Evolutionary conservation across 2,329 filamentous ascomycete species (phyloP).

Genomic region (Paracoccidioides lutzii): DNA sequence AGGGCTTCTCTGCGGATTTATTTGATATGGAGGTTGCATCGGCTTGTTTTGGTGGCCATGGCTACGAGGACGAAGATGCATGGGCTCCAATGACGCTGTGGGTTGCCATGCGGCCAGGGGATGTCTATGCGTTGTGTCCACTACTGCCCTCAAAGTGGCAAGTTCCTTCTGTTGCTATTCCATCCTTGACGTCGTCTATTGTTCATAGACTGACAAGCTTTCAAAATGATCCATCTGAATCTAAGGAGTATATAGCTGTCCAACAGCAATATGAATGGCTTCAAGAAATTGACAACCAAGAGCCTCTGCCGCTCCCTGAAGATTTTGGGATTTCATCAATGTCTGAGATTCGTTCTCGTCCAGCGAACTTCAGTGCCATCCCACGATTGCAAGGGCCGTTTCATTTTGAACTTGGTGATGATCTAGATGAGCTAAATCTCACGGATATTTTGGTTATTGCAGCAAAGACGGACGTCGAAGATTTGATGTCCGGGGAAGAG

Average conservation of each 20-base stretch:
- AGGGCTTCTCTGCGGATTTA: conserved; percentile 74
- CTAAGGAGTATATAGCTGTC: conserved; percentile 33
- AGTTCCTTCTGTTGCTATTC: conserved; percentile 60
- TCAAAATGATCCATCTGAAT: conserved; percentile 28
- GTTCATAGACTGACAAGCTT: conserved; percentile 52
- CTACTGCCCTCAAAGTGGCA: conserved; percentile 80
- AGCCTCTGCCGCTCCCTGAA: conserved; percentile 31
- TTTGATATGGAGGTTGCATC: conserved; percentile 91
- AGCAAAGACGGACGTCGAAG: conserved; percentile 39
- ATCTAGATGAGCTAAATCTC: conserved; percentile 42
- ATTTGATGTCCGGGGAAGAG: conserved; percentile 40
- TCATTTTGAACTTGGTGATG: conserved; percentile 36
- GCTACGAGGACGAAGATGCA: conserved; percentile 44
- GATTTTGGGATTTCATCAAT: conserved; percentile 28
- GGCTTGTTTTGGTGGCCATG: conserved; percentile 70
- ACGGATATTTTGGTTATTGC: conserved; percentile 49
- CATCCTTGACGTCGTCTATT: conserved; percentile 70
- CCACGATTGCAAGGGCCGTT: conserved; percentile 53
- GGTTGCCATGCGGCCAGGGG: conserved; percentile 88
- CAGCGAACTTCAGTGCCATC: conserved; percentile 40
- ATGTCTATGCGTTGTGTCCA: conserved; percentile 86
- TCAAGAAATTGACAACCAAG: conserved; percentile 41
- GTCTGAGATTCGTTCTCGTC: conserved; percentile 44
- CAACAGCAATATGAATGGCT: conserved; percentile 50
- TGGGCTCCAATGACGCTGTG: conserved; percentile 97